A percentile compares a stretch with the other conserved stretches of the same genome.
Conservation (phyloP, 2,329 filamentous ascomycete species). For the Colletotrichum eleusines region DNA sequence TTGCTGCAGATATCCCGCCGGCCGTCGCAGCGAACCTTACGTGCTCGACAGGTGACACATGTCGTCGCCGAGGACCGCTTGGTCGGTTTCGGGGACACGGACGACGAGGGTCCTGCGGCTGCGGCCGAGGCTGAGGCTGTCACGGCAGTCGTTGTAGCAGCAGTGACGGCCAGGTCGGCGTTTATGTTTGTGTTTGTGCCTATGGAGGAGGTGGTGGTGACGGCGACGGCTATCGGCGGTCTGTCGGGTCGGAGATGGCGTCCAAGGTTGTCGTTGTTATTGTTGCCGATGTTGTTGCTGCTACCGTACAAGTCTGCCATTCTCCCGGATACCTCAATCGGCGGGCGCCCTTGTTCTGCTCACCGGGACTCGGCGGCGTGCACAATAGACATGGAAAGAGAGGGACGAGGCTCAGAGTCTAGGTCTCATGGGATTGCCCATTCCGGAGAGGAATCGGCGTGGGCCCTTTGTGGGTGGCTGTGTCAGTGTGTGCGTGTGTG, state of each 20-base stretch:
- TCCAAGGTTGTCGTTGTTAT: constrained; percentile 37
- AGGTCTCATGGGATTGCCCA: constrained; percentile 37
- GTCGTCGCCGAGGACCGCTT: constrained; percentile 62
- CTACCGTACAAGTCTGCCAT: constrained; percentile 37
- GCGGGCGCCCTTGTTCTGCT: constrained; percentile 25
- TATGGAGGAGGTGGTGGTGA: constrained; percentile 2
- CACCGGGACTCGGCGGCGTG: constrained; percentile 37
- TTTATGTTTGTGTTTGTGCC: constrained; percentile 11
- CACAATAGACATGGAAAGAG: constrained; percentile 30
- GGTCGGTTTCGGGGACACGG: constrained; percentile 43
- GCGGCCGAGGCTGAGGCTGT: constrained; percentile 34
- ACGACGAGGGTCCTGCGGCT: constrained; percentile 30
- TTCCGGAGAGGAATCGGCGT: constrained; percentile 39
- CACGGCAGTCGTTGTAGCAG: constrained; percentile 21
- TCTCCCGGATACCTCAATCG: constrained; percentile 26
- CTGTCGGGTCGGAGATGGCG: constrained; percentile 39
- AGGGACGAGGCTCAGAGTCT: constrained; percentile 34
- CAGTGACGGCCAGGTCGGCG: constrained; percentile 13
- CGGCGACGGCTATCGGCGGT: constrained; percentile 38
- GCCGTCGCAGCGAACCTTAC: constrained; percentile 71
- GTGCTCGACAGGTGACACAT: constrained; percentile 66
- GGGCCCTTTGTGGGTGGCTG: too few species aligned
- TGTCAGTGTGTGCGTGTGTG: too few species aligned
- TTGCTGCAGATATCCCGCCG: constrained; percentile 66
- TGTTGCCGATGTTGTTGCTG: constrained; percentile 21